These are phyloP conservation scores for Canariomyces notabilis DNA, from an alignment of 2,329 filamentous ascomycete genomes.

Conservation along the genomic window DNA sequence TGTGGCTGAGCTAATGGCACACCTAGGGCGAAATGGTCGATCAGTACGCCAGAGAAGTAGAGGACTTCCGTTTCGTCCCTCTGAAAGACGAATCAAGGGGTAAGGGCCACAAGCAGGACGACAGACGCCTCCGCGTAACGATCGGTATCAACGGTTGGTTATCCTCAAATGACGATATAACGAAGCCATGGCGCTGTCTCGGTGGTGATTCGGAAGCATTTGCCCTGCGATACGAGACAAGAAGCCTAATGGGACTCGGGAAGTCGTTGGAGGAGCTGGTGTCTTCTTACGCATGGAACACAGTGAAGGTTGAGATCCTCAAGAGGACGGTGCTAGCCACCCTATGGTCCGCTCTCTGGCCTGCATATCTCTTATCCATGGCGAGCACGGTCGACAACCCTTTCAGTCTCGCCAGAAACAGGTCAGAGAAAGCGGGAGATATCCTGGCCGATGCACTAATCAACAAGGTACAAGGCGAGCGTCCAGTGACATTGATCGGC, in stretches of 20 bases:
- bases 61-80: slow-evolving; percentile 76
- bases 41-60: slow-evolving; percentile 78
- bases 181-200: slow-evolving; percentile 73
- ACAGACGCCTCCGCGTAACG: slow-evolving; percentile 65
- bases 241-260: slow-evolving; percentile 70
- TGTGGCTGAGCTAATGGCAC: neutral
- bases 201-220: slow-evolving; percentile 72
- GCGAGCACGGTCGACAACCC: slow-evolving; percentile 73
- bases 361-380: slow-evolving; percentile 60
- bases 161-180: slow-evolving; percentile 66
- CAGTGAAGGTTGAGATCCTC: slow-evolving; percentile 69
- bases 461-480: slow-evolving; percentile 75
- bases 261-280: slow-evolving; percentile 68
- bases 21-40: slow-evolving; percentile 73
- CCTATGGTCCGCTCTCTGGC: slow-evolving; percentile 65
- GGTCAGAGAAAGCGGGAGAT: slow-evolving; percentile 73
- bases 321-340: slow-evolving; percentile 65
- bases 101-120: slow-evolving; percentile 28
- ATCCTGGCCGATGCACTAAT: slow-evolving; percentile 79
- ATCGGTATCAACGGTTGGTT: slow-evolving; percentile 89
- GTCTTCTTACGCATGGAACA: slow-evolving; percentile 67
- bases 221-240: slow-evolving; percentile 77
- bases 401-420: slow-evolving; percentile 69
- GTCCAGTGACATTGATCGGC: slow-evolving; percentile 73
- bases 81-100: slow-evolving; percentile 47